These are phyloP conservation scores for Cyberlindnera japonica DNA, from an alignment of 805 yeast genomes.

Conservation along the genomic window DNA sequence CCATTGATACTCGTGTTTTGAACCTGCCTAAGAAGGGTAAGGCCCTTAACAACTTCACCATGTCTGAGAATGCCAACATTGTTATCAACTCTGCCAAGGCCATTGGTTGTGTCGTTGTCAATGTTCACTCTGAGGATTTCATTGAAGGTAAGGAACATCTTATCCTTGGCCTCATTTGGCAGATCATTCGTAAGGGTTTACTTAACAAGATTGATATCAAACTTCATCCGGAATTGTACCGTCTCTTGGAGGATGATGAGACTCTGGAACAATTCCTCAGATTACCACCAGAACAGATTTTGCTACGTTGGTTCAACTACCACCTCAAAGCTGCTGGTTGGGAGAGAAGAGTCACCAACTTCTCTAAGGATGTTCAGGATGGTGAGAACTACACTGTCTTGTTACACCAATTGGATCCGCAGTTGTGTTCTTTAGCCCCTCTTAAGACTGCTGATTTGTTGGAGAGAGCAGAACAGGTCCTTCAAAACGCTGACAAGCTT, in stretches of 20 bases:
- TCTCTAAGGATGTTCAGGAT: conserved; percentile 83
- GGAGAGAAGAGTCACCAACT: conserved; percentile 80
- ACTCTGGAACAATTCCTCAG: conserved; percentile 95
- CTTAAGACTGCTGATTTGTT: conserved; percentile 71
- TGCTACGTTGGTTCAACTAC: conserved; percentile 95
- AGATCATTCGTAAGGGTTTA: conserved; percentile 93
- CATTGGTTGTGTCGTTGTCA: conserved; percentile 96
- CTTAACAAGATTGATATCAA: conserved; percentile 94
- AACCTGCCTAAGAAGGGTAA: conserved; percentile 82
- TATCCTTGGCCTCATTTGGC: conserved; percentile 92
- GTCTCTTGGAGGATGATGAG: conserved; percentile 93
- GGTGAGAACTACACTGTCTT: conserved; percentile 94
- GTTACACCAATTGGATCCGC: conserved; percentile 84
- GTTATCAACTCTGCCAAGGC: conserved; percentile 98
- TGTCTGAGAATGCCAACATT: conserved; percentile 95
- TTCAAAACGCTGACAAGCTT: conserved; percentile 82
- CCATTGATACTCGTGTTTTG: conserved; percentile 95
- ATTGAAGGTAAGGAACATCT: conserved; percentile 93
- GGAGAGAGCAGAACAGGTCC: conserved; percentile 82
- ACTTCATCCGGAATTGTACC: conserved; percentile 92
- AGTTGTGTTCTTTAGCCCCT: conserved; percentile 76
- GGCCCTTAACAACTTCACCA: conserved; percentile 85
- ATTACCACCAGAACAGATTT: conserved; percentile 95
- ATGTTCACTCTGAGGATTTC: conserved; percentile 94
- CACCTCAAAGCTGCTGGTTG: conserved; percentile 92